A percentile compares a stretch with the other conserved stretches of the same genome.
Evolutionary conservation across 2,329 filamentous ascomycete genomes (phyloP).

Genomic region (Scedosporium minutisporum): DNA sequence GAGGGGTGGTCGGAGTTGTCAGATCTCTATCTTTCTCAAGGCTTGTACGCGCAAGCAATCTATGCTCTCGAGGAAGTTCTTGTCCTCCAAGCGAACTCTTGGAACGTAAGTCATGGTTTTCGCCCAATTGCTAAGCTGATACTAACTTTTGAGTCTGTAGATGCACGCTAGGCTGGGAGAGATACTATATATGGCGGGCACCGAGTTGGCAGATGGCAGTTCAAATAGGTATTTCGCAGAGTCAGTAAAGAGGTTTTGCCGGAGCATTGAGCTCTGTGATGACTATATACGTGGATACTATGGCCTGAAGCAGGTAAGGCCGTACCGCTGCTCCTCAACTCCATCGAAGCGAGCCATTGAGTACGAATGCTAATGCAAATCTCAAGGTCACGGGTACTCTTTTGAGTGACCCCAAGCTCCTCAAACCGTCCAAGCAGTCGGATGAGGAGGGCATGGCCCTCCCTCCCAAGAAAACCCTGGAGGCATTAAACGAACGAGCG

Average conservation of each 20-base stretch:
- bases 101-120: conserved; percentile 60
- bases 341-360: not conserved
- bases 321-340: not conserved
- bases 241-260: conserved; percentile 74
- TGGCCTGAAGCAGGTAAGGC: conserved; percentile 67
- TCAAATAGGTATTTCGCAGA: conserved; percentile 50
- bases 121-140: not conserved
- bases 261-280: conserved; percentile 88
- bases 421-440: conserved; percentile 33
- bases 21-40: conserved; percentile 74
- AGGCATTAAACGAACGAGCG: conserved; percentile 61
- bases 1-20: conserved; percentile 91
- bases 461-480: conserved; percentile 48
- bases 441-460: conserved; percentile 41
- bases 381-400: conserved; percentile 39
- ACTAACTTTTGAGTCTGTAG: conserved; percentile 29
- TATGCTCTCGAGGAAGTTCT: conserved; percentile 87
- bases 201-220: conserved; percentile 20
- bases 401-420: conserved; percentile 26
- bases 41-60: conserved; percentile 71
- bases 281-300: conserved; percentile 89
- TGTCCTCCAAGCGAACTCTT: conserved; percentile 78
- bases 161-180: conserved; percentile 84
- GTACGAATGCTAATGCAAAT: conserved; percentile 14
- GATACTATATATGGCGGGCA: conserved; percentile 62